A percentile compares a stretch with the other conserved stretches of the same genome.
These are phyloP conservation scores for Amauroascus verrucosus DNA, from an alignment of 2,329 filamentous ascomycete species.

Conservation along the genomic window DNA sequence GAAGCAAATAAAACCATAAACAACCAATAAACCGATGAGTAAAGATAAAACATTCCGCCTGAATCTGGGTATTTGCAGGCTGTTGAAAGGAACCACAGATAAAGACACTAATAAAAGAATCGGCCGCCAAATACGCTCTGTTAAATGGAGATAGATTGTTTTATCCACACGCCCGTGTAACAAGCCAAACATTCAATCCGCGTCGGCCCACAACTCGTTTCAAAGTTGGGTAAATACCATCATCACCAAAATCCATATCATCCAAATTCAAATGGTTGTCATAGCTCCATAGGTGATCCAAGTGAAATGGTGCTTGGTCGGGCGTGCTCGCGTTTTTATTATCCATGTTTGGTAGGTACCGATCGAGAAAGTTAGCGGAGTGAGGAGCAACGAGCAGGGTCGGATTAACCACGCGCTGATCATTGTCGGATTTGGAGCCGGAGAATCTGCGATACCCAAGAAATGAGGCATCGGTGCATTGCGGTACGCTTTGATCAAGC, in stretches of 20 bases:
- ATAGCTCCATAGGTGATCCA: conserved; percentile 37
- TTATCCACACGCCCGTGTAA: conserved; percentile 17
- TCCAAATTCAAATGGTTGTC: conserved; percentile 42
- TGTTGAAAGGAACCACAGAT: not conserved
- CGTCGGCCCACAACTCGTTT: conserved; percentile 39
- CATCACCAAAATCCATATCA: conserved; percentile 42
- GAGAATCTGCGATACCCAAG: not conserved
- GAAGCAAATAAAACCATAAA: not conserved
- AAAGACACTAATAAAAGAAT: conserved; percentile 1
- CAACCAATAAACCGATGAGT: not conserved
- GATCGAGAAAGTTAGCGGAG: conserved; percentile 36
- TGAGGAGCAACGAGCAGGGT: conserved; percentile 38
- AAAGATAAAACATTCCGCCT: not conserved
- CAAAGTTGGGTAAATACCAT: conserved; percentile 39
- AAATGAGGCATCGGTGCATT: conserved; percentile 21
- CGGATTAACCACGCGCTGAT: conserved; percentile 13
- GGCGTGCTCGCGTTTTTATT: not conserved
- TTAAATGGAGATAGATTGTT: not conserved
- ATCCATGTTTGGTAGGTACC: conserved; percentile 19
- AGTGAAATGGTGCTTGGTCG: conserved; percentile 14
- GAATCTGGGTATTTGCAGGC: conserved; percentile 5
- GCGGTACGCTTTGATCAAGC: conserved; percentile 28
- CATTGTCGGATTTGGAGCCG: conserved; percentile 11
- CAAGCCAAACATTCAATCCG: conserved; percentile 42
- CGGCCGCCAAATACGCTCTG: not conserved